phyloP scores from a whole-genome alignment of 2,329 filamentous ascomycete species.

The Phyllosticta ampelicida region DNA sequence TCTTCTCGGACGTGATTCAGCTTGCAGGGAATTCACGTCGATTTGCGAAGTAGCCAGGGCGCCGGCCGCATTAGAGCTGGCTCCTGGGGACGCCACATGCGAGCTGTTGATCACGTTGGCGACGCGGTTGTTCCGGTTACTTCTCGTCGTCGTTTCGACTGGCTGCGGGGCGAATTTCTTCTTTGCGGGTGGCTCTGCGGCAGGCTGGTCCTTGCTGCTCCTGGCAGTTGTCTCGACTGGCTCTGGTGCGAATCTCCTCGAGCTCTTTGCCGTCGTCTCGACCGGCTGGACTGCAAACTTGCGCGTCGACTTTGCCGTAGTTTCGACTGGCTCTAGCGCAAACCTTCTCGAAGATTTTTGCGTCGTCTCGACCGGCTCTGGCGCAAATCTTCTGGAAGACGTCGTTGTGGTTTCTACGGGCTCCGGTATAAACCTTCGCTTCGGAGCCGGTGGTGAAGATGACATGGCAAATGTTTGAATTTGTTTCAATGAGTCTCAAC shows the following conservation, averaged over 20 bases:
- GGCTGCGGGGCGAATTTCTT: slow-evolving; percentile 22
- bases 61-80: slow-evolving; percentile 5
- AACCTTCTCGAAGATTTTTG: slow-evolving; percentile 31
- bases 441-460: slow-evolving; percentile 18
- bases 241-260: slow-evolving; percentile 44
- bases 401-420: slow-evolving; percentile 22
- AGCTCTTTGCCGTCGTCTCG: slow-evolving; percentile 19
- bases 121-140: slow-evolving; percentile 14
- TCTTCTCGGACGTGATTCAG: slow-evolving; percentile 24
- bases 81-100: neutral
- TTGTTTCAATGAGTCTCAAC: neutral
- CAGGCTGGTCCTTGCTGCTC: slow-evolving; percentile 19
- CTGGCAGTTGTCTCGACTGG: slow-evolving; percentile 27
- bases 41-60: slow-evolving; percentile 8
- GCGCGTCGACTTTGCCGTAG: slow-evolving; percentile 46
- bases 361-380: slow-evolving; percentile 18
- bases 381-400: slow-evolving; percentile 19
- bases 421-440: slow-evolving; percentile 26
- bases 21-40: slow-evolving; percentile 8
- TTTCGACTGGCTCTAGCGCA: slow-evolving; percentile 59
- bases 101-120: neutral
- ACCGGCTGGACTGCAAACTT: slow-evolving; percentile 23
- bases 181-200: slow-evolving; percentile 3
- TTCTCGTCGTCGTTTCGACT: slow-evolving; percentile 18
- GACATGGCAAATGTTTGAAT: slow-evolving; percentile 17